These are phyloP conservation scores for Malus domestica DNA, from an alignment of 306 rosid species.

Conservation along the genomic window ASM211411v1 NC_041800.1:27304233-27304732, in stretches of 20 bases:
- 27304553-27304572: background rate
- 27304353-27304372: background rate
- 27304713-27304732: constrained; percentile 62
- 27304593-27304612: background rate
- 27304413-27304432: background rate
- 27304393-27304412: background rate
- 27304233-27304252: background rate
- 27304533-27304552: background rate
- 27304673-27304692: background rate
- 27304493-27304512: too few species aligned
- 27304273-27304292: background rate
- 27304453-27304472: background rate
- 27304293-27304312: background rate
- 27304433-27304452: background rate
- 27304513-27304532: too few species aligned
- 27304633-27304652: background rate
- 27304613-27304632: background rate
- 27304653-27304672: background rate
- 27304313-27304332: background rate
- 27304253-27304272: background rate
- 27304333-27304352: background rate
- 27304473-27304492: background rate
- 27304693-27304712: constrained; percentile 7
- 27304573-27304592: background rate
- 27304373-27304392: background rate